phyloP scores from a whole-genome alignment of 495 filamentous ascomycete species.

The Neurospora cerealis region DNA sequence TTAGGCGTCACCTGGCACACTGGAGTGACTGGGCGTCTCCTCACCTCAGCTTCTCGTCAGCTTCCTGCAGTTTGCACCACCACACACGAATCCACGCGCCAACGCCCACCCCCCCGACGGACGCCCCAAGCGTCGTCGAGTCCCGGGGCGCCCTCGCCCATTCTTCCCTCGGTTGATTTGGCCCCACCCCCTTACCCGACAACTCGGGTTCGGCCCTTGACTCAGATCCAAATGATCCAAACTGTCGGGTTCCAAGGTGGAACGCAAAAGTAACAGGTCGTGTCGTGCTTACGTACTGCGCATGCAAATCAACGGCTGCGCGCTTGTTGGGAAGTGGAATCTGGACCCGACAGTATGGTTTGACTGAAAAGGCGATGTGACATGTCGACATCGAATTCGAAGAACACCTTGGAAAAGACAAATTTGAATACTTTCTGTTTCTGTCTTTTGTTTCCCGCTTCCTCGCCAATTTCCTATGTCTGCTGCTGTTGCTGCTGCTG shows the following conservation, averaged over 20 bases:
- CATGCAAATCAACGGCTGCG: neutral
- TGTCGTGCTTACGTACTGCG: neutral
- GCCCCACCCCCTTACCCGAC: neutral
- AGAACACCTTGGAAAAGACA: neutral
- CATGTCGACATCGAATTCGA: neutral
- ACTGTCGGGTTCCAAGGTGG: neutral
- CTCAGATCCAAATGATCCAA: neutral
- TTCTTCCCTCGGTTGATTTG: neutral
- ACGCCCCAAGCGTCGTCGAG: neutral
- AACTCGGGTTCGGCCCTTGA: neutral
- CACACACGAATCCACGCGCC: neutral
- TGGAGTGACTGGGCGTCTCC: neutral
- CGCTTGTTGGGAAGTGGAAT: neutral
- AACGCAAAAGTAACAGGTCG: neutral
- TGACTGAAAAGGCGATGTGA: neutral
- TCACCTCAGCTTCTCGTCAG: neutral
- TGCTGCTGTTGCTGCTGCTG: neutral
- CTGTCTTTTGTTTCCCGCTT: neutral
- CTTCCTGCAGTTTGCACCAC: neutral
- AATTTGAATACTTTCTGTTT: neutral
- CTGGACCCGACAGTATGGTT: neutral
- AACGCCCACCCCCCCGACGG: neutral
- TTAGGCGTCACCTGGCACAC: neutral
- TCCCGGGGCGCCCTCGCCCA: neutral
- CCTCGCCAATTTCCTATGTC: neutral